Evolutionary conservation across 768 basidiomycete species (phyloP), one percentile per base, ranked within the genome.

Genomic region (Tylopilus sp.): DNA sequence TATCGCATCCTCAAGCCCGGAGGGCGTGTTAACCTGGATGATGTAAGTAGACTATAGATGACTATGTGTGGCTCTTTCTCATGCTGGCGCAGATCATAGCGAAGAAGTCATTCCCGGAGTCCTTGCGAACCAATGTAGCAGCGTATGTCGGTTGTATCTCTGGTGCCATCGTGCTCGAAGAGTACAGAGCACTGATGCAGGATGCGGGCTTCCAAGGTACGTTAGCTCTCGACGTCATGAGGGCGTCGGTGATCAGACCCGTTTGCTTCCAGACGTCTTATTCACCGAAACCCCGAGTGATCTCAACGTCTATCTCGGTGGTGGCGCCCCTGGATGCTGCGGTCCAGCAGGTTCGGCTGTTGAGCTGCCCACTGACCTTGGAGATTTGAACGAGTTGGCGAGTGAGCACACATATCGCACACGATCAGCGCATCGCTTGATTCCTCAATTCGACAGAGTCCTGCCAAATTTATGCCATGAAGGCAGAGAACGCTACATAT

Each of bases 1-100:
- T 61, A 72, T 44, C 69, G 82, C 11, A 69, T 82, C 3, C 67
- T 85, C 42, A 82, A 78, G 60, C 75, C 78, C 9, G 80, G 80
- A 45, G 82, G 83, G 9, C 71, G 80, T n/a, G 57, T 82, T 22
- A 72, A 72, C 2, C 57, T 82, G 9, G 70, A 75, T 44, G 82
- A 83, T 56, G 80, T 83, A 53, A 15, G 51, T 1, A n/a, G 0
- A 48, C 10, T 5, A 15, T 22, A 12, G 22, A 23, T 33, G 3
- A 5, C n/a, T 17, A 1, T 13, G 8, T 6, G 26, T 4, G 28
- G 17, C 25, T 9, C 40, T 52, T 28, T 53, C 44, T 35, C 11
- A 47, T 31, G 8, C 17, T 28, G 7, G 3, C 3, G 4, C 15
- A 81, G 80, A 76, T 79, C 33, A 55, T 81, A 3, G 78, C 79